Evolutionary conservation across 371 early-diverging fungal species (phyloP).

Genomic region (Mucor indicus): DNA sequence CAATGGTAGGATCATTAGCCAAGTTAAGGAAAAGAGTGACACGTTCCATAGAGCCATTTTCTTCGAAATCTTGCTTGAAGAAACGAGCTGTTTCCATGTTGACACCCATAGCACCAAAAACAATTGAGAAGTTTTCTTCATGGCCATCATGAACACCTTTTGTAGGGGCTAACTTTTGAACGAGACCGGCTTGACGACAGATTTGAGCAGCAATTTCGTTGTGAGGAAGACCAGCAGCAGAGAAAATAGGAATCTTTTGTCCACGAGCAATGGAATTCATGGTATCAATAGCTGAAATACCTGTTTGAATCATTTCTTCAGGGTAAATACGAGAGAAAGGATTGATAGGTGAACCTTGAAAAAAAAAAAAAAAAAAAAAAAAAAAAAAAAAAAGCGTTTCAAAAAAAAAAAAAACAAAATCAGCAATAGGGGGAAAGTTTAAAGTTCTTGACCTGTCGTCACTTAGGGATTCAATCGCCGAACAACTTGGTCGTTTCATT

Average conservation of each 20-base stretch:
- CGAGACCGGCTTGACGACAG: conserved; percentile 99
- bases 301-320: conserved; percentile 99
- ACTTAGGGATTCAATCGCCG: no score
- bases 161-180: conserved; percentile 76
- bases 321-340: conserved; percentile 99
- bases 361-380: no score
- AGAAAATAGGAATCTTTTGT: conserved; percentile 99
- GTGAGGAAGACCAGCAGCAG: conserved; percentile 99
- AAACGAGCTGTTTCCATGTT: conserved; percentile 99
- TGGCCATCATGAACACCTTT: conserved; percentile 98
- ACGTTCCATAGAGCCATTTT: conserved; percentile 99
- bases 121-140: conserved; percentile 99
- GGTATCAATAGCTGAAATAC: conserved; percentile 99
- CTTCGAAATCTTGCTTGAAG: conserved; percentile 99
- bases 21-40: conserved; percentile 99
- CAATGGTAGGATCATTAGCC: conserved; percentile 99
- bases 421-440: no score
- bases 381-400: no score
- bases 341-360: conserved; percentile 95
- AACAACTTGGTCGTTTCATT: no score
- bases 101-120: conserved; percentile 99
- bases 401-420: no score
- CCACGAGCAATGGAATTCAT: conserved; percentile 99
- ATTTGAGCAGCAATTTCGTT: conserved; percentile 99
- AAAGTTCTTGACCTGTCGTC: no score